phyloP scores from a whole-genome alignment of 2,329 filamentous ascomycete genomes.

The Scedosporium boydii region DNA sequence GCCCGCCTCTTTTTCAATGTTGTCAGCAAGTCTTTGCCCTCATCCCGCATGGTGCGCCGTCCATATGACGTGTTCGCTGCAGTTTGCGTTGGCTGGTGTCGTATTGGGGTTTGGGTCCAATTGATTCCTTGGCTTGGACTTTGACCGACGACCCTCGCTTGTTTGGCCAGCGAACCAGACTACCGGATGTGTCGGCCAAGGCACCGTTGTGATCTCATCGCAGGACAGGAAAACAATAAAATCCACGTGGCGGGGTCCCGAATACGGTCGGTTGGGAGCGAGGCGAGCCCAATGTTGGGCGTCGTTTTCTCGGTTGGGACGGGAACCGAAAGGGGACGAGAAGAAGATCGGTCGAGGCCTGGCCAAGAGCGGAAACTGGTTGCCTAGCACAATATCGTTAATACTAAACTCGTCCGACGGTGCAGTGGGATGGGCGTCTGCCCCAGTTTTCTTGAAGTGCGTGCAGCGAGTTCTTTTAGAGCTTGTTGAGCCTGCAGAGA shows the following conservation, averaged over 20 bases:
- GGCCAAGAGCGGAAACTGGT: background rate
- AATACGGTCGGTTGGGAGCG: too few relatives aligned
- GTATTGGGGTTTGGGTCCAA: background rate
- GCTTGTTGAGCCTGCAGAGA: too few relatives aligned
- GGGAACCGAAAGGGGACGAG: background rate
- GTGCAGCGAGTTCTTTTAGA: too few relatives aligned
- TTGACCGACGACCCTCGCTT: background rate
- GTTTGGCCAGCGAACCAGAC: background rate
- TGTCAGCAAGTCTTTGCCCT: background rate
- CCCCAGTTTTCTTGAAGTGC: too few relatives aligned
- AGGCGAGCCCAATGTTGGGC: too few relatives aligned
- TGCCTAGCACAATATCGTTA: background rate
- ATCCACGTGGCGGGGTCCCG: too few relatives aligned
- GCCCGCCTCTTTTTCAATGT: too few relatives aligned
- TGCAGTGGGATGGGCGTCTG: too few relatives aligned
- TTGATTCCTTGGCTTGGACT: background rate
- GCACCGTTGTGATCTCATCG: background rate
- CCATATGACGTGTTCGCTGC: constrained; percentile 14
- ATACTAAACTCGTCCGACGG: too few relatives aligned
- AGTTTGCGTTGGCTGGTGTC: background rate
- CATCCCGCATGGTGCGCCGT: constrained; percentile 12
- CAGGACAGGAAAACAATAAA: background rate
- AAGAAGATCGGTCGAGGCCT: background rate
- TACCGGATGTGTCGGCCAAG: background rate
- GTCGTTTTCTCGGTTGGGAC: background rate